Conservation (phyloP, 2,329 filamentous ascomycete species). For the Fusarium buxicola region DNA sequence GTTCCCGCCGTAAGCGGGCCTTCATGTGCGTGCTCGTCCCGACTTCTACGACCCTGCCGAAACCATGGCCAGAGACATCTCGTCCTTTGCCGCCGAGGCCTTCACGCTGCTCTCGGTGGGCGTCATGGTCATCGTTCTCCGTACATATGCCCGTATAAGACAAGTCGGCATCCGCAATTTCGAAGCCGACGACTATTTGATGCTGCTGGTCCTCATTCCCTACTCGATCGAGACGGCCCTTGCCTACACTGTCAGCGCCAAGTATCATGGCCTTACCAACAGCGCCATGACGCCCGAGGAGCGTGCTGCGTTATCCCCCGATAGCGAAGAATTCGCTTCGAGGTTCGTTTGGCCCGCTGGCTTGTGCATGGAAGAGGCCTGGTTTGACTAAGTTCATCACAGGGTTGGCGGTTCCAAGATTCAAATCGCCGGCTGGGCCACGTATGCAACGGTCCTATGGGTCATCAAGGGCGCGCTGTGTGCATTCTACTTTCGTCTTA, state of each 20-base stretch:
- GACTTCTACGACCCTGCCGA: not conserved
- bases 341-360: constrained; percentile 29
- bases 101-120: constrained; percentile 62
- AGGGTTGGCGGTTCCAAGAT: constrained; percentile 64
- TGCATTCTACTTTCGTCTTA: constrained; percentile 64
- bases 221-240: constrained; percentile 46
- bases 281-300: constrained; percentile 62
- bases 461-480: constrained; percentile 63
- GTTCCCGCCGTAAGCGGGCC: not conserved
- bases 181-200: constrained; percentile 62
- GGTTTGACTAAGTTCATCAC: constrained; percentile 31
- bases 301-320: constrained; percentile 54
- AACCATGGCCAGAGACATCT: constrained; percentile 8
- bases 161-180: constrained; percentile 51
- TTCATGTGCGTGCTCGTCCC: not conserved
- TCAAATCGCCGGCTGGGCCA: constrained; percentile 63
- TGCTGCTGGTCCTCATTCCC: constrained; percentile 43
- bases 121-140: constrained; percentile 59
- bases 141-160: constrained; percentile 60
- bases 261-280: constrained; percentile 59
- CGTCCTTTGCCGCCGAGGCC: constrained; percentile 41
- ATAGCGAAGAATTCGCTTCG: constrained; percentile 54
- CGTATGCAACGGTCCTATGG: constrained; percentile 64
- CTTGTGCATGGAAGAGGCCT: not conserved
- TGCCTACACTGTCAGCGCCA: constrained; percentile 54